These are phyloP conservation scores for Pythium rhizo-oryzae DNA, from an alignment of 352 stramenopile genomes.

Conservation along the genomic window DNA sequence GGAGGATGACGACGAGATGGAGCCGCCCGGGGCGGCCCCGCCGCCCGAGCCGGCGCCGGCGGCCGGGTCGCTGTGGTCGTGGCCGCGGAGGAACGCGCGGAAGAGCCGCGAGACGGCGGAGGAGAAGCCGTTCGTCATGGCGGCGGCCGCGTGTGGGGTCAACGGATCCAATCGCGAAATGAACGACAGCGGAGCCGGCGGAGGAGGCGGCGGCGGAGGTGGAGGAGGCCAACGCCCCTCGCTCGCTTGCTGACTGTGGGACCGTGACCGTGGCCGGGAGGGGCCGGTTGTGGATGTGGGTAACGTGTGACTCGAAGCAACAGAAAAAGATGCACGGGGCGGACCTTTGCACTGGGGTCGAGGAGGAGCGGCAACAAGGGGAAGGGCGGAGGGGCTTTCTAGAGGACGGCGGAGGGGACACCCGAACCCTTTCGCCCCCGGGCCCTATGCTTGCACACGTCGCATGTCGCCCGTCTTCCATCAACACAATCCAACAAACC, in stretches of 20 bases:
- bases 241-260: too few relatives aligned
- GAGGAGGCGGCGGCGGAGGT: background rate
- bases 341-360: background rate
- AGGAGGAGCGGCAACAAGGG: background rate
- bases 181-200: background rate
- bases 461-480: background rate
- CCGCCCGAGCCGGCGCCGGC: background rate
- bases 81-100: slow-evolving; percentile 20
- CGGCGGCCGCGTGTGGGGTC: background rate
- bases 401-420: background rate
- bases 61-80: slow-evolving; percentile 9
- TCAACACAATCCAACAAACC: background rate
- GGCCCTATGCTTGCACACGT: slow-evolving; percentile 1
- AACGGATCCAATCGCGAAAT: background rate
- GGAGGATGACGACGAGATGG: background rate
- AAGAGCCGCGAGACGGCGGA: slow-evolving; percentile 26
- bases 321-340: slow-evolving; percentile 1
- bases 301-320: slow-evolving; percentile 1
- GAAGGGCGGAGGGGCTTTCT: background rate
- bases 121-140: slow-evolving; percentile 26
- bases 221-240: background rate
- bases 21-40: background rate
- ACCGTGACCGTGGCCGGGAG: background rate
- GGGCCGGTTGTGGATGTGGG: background rate
- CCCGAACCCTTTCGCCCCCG: background rate